These are phyloP conservation scores for Hygrocybe coccinea DNA, from an alignment of 768 basidiomycete genomes.

Conservation along the genomic window DNA sequence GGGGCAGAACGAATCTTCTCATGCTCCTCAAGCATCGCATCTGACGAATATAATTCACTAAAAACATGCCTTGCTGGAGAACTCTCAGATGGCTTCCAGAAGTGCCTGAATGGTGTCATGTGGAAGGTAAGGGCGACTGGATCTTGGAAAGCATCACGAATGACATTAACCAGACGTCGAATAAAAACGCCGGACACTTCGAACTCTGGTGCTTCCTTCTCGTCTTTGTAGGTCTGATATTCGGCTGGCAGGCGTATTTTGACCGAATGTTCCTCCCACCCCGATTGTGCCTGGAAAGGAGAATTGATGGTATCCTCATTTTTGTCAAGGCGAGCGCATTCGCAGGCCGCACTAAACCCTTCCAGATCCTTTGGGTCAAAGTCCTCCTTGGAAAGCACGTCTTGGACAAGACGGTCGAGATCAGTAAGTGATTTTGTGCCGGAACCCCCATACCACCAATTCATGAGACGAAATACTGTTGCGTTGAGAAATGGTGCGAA, in stretches of 20 bases:
- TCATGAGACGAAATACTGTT: conserved; percentile 15
- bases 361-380: conserved; percentile 19
- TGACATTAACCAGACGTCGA: conserved; percentile 18
- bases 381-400: conserved; percentile 22
- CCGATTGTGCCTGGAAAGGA: neutral
- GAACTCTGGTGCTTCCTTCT: conserved; percentile 26
- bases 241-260: conserved; percentile 20
- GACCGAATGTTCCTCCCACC: conserved; percentile 20
- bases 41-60: conserved; percentile 6
- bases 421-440: conserved; percentile 21
- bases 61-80: neutral
- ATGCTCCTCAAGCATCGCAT: conserved; percentile 3
- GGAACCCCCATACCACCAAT: conserved; percentile 17
- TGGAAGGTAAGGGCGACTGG: conserved; percentile 9
- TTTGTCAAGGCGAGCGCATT: conserved; percentile 17
- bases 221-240: conserved; percentile 10
- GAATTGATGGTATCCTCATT: neutral
- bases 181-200: conserved; percentile 25
- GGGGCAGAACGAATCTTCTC: neutral
- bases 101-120: conserved; percentile 14
- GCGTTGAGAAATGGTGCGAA: conserved; percentile 6
- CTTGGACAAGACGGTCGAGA: conserved; percentile 20
- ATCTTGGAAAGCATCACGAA: conserved; percentile 16
- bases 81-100: conserved; percentile 11
- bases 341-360: conserved; percentile 16